phyloP scores from a whole-genome alignment of 257 asterid genomes.

The Solanum pimpinellifolium region DNA sequence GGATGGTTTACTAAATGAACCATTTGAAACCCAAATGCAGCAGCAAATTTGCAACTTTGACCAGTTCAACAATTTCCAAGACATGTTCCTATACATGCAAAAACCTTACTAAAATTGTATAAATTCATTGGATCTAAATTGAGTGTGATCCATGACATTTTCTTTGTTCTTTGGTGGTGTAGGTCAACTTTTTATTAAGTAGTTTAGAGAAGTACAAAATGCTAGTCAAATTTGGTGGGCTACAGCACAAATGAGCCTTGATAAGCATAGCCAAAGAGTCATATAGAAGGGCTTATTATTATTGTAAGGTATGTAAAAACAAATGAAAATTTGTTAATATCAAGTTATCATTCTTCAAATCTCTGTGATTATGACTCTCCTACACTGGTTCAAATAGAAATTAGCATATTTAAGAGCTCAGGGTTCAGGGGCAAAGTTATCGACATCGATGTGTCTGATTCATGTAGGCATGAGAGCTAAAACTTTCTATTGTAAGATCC shows the following conservation, averaged over 20 bases:
- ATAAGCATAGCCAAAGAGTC: background rate
- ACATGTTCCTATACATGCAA: slow-evolving; percentile 39
- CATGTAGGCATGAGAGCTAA: background rate
- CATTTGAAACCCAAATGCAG: slow-evolving; percentile 30
- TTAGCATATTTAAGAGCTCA: background rate
- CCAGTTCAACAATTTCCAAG: slow-evolving; percentile 32
- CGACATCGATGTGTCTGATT: background rate
- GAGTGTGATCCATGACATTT: background rate
- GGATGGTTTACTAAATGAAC: slow-evolving; percentile 43
- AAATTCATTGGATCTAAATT: background rate
- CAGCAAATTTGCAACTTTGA: slow-evolving; percentile 29
- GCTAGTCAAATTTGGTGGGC: background rate
- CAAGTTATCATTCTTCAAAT: background rate
- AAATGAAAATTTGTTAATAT: background rate
- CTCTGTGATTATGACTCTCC: background rate
- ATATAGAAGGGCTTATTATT: background rate
- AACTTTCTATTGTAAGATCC: background rate
- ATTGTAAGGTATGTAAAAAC: background rate
- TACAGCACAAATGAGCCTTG: background rate
- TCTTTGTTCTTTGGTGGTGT: background rate
- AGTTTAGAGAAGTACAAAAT: background rate
- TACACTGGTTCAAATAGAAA: background rate
- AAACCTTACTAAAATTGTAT: slow-evolving; percentile 24
- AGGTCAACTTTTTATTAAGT: background rate
- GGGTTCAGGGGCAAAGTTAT: background rate